Percentiles rank a stretch among this genome's conserved stretches.
Evolutionary conservation across 2,329 filamentous ascomycete species (phyloP).

Genomic region (Clarireedia homoeocarpa): DNA sequence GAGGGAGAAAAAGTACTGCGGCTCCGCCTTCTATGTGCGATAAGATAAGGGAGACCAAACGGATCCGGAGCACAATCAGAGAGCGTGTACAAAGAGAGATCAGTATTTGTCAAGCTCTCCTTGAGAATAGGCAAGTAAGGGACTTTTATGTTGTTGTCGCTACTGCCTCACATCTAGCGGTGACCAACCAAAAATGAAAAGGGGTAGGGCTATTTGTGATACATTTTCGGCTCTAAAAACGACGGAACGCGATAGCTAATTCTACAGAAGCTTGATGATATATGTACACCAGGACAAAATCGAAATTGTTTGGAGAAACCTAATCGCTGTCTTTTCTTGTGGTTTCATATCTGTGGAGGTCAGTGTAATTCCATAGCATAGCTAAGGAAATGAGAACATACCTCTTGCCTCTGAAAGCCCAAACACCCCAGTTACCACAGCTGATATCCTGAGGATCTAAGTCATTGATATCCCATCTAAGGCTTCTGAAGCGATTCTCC

Average conservation of each 20-base stretch:
- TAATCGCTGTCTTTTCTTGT: slow-evolving; percentile 24
- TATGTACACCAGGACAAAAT: neutral
- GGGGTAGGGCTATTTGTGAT: neutral
- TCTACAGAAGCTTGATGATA: neutral
- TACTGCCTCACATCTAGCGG: too few relatives aligned
- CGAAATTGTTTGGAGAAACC: neutral
- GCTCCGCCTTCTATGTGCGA: slow-evolving; percentile 3
- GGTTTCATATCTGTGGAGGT: slow-evolving; percentile 28
- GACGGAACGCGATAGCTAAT: too few relatives aligned
- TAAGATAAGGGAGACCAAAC: slow-evolving; percentile 4
- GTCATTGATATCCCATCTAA: slow-evolving; percentile 96
- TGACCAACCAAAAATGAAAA: too few relatives aligned
- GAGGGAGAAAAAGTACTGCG: neutral
- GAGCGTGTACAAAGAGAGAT: too few relatives aligned
- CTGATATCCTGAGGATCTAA: slow-evolving; percentile 88
- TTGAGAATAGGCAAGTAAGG: too few relatives aligned
- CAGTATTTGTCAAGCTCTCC: too few relatives aligned
- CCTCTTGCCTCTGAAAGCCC: slow-evolving; percentile 96
- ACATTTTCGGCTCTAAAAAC: too few relatives aligned
- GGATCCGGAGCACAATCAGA: slow-evolving; percentile 18
- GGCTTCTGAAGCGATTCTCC: slow-evolving; percentile 87
- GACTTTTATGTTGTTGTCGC: too few relatives aligned
- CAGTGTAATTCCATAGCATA: slow-evolving; percentile 2
- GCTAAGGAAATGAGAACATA: slow-evolving; percentile 36
- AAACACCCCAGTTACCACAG: slow-evolving; percentile 94